These are phyloP conservation scores for Oryza nivara DNA, from an alignment of 176 grass and related monocot genomes.

Conservation along the genomic window DNA sequence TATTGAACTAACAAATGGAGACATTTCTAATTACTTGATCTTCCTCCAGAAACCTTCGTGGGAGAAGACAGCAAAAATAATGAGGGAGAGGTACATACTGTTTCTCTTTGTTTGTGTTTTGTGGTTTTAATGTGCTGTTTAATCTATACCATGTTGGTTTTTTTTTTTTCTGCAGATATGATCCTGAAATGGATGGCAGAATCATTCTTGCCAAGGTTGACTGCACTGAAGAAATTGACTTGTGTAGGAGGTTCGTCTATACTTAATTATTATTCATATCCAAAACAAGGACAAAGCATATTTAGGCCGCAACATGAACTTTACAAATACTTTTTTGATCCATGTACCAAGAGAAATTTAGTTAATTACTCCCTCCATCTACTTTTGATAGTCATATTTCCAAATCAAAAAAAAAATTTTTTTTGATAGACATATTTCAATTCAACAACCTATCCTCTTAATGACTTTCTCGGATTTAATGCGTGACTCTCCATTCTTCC, in stretches of 20 bases:
- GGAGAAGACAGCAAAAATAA: conserved; percentile 92
- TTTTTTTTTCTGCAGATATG: conserved; percentile 67
- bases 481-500: too few species aligned
- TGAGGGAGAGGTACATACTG: conserved; percentile 72
- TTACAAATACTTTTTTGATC: conserved; percentile 25
- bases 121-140: conserved; percentile 2
- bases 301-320: conserved; percentile 6
- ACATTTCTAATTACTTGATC: conserved; percentile 33
- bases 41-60: conserved; percentile 92
- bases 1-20: conserved; percentile 24
- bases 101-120: conserved; percentile 34
- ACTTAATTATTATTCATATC: not conserved
- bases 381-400: too few species aligned
- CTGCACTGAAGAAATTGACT: conserved; percentile 71
- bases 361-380: not conserved
- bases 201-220: conserved; percentile 90
- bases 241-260: conserved; percentile 84
- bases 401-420: too few species aligned
- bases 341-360: conserved; percentile 4
- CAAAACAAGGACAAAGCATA: not conserved
- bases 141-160: not conserved
- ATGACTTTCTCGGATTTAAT: too few species aligned
- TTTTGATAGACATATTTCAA: too few species aligned
- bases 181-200: conserved; percentile 95
- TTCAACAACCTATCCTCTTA: too few species aligned